Evolutionary conservation across 1,284 basidiomycete species (phyloP).

Genomic region (Ustilago tritici): DNA sequence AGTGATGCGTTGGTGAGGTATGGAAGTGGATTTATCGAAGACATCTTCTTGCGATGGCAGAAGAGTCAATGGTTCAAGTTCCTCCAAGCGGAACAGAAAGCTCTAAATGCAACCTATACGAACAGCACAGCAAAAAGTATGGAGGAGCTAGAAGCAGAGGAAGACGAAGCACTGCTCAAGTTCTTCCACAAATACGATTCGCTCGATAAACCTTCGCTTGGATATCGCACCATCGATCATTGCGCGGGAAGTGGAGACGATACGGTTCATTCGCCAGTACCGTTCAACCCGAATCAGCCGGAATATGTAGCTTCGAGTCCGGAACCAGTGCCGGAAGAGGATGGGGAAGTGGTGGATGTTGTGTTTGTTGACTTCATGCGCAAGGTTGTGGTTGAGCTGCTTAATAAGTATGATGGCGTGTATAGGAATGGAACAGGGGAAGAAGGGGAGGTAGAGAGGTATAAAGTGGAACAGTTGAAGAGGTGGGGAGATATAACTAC

Average conservation of each 20-base stretch:
- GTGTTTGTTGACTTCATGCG: constrained; percentile 53
- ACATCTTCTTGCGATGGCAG: constrained; percentile 50
- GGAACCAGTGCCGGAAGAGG: constrained; percentile 26
- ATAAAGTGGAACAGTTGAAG: constrained; percentile 41
- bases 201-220: constrained; percentile 52
- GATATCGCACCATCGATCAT: constrained; percentile 67
- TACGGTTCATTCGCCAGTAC: constrained; percentile 56
- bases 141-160: constrained; percentile 47
- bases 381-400: constrained; percentile 39
- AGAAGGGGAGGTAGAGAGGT: constrained; percentile 11
- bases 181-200: constrained; percentile 48
- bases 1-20: constrained; percentile 41
- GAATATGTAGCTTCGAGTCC: constrained; percentile 65
- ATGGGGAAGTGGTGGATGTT: constrained; percentile 52
- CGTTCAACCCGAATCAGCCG: constrained; percentile 55
- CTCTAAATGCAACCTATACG: constrained; percentile 18
- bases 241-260: constrained; percentile 63
- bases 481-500: constrained; percentile 63
- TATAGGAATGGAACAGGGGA: constrained; percentile 27
- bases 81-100: constrained; percentile 30
- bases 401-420: constrained; percentile 36
- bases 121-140: constrained; percentile 27
- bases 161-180: constrained; percentile 40
- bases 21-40: constrained; percentile 38
- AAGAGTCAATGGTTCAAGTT: constrained; percentile 52